These are phyloP conservation scores for Talaromyces sp. DNA, from an alignment of 2,329 filamentous ascomycete species.

Conservation along the genomic window DNA sequence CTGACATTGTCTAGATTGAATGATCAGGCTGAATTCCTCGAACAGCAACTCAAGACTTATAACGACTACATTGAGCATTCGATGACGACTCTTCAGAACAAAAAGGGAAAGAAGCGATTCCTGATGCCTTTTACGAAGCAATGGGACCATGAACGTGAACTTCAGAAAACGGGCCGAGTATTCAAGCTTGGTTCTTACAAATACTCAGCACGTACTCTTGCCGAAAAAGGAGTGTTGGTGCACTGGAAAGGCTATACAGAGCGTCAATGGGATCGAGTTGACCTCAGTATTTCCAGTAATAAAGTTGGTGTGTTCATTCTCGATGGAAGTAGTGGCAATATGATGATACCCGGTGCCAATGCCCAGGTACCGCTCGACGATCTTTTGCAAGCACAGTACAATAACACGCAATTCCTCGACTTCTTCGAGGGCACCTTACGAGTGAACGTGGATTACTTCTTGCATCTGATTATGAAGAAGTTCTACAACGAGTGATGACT, in stretches of 20 bases:
- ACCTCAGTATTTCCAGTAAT: slow-evolving; percentile 91
- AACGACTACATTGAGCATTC: slow-evolving; percentile 99
- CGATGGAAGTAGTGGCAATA: slow-evolving; percentile 84
- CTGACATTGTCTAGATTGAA: slow-evolving; percentile 48
- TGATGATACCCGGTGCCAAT: slow-evolving; percentile 92
- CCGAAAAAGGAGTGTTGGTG: slow-evolving; percentile 90
- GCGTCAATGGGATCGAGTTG: slow-evolving; percentile 84
- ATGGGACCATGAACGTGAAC: slow-evolving; percentile 96
- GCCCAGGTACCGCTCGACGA: slow-evolving; percentile 88
- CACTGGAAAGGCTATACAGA: slow-evolving; percentile 81
- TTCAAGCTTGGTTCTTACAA: slow-evolving; percentile 98
- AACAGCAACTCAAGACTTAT: slow-evolving; percentile 94
- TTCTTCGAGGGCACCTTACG: slow-evolving; percentile 83
- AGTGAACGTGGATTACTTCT: slow-evolving; percentile 92
- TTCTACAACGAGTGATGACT: slow-evolving; percentile 66
- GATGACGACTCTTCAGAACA: slow-evolving; percentile 94
- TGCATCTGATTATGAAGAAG: slow-evolving; percentile 98
- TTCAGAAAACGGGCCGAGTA: slow-evolving; percentile 85
- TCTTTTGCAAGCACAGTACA: slow-evolving; percentile 92
- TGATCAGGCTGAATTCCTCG: slow-evolving; percentile 77
- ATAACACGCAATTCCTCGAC: slow-evolving; percentile 93
- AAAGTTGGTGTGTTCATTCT: slow-evolving; percentile 91
- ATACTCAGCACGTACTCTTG: slow-evolving; percentile 84
- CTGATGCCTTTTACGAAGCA: slow-evolving; percentile 96
- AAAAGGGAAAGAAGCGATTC: slow-evolving; percentile 93